These are phyloP conservation scores for Fusarium fujikuroi DNA, from an alignment of 2,329 filamentous ascomycete genomes.

Conservation along the genomic window DNA sequence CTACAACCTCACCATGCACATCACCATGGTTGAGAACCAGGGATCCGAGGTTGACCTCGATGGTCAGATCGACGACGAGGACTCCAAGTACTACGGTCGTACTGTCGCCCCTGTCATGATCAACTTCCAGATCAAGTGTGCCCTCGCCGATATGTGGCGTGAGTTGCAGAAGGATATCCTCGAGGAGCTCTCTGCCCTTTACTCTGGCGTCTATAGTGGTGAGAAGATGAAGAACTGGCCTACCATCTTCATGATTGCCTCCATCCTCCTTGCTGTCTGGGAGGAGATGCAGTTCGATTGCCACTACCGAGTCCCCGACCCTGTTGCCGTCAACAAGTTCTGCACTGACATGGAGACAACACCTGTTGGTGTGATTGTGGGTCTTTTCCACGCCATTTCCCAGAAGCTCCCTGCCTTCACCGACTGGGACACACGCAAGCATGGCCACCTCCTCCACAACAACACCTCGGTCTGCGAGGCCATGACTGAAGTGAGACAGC, in stretches of 20 bases:
- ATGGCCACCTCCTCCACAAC: conserved; percentile 90
- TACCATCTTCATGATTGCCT: conserved; percentile 96
- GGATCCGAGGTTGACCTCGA: conserved; percentile 81
- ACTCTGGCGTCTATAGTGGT: conserved; percentile 97
- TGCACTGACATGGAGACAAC: conserved; percentile 97
- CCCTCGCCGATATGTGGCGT: conserved; percentile 97
- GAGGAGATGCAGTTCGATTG: conserved; percentile 99
- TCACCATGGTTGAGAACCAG: conserved; percentile 92
- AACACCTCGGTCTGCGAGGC: conserved; percentile 93
- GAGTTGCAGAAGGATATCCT: conserved; percentile 96
- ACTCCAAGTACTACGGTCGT: conserved; percentile 89
- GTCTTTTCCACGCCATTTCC: conserved; percentile 96
- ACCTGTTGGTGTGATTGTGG: conserved; percentile 94
- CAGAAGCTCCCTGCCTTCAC: conserved; percentile 93
- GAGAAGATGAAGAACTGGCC: conserved; percentile 99
- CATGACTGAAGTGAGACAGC: conserved; percentile 93
- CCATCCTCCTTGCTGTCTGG: conserved; percentile 93
- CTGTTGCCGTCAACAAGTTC: conserved; percentile 89
- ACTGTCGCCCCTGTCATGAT: conserved; percentile 97
- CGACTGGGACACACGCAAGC: conserved; percentile 93
- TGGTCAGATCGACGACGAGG: conserved; percentile 86
- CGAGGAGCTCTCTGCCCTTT: conserved; percentile 89
- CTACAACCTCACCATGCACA: conserved; percentile 94
- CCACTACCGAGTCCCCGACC: conserved; percentile 92
- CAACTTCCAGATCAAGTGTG: conserved; percentile 99